Evolutionary conservation across 2,329 filamentous ascomycete species (phyloP), one percentile per base, ranked within the genome.

Genomic region (Calonectria pseudoturangicola): DNA sequence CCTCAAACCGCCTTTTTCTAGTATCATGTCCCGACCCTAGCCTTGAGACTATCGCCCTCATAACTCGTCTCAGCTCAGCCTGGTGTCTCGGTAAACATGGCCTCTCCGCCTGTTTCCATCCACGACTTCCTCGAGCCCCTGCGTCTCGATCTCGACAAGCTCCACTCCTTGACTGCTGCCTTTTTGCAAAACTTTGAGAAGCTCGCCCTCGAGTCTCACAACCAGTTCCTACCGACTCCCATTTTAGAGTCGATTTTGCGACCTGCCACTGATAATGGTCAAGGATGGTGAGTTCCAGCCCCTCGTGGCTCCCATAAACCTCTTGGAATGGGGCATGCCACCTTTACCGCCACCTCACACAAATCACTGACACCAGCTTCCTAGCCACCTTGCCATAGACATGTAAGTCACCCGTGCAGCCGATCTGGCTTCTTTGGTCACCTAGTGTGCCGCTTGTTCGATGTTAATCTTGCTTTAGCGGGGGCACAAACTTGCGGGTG

Each of bases 401-500:
- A 92, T 91, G 92, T 93, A 84, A 88, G 89, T 78, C 78, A 60
- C 39, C 10, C 33, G 25, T 56, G 9, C 36, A 33, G 41, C 25
- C 15, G 36, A 28, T 16, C 27, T 30, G 33, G 54, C 45, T n/a
- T 25, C 28, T 62, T 36, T 2, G 33, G n/a, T 48, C 12, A 21
- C 30, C 21, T 16, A 25, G 18, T 2, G 16, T 18, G 1, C 9
- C 15, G 15, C 33, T 54, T 58, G 27, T 3, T 60, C 25, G 41
- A 43, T 41, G 15, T 39, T 72, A 33, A 47, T 75, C 69, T 28
- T 50, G 78, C 75, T 39, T 77, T 78, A 92, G 91, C 74, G 92
- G 92, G 73, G 92, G 92, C 9, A 92, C 92, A 9, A 94, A 94
- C 77, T 85, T 94, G 51, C 87, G 92, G 79, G 92, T 93, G 33